Conservation (phyloP, 2,329 filamentous ascomycete genomes). For the Mariannaea sp. region DNA sequence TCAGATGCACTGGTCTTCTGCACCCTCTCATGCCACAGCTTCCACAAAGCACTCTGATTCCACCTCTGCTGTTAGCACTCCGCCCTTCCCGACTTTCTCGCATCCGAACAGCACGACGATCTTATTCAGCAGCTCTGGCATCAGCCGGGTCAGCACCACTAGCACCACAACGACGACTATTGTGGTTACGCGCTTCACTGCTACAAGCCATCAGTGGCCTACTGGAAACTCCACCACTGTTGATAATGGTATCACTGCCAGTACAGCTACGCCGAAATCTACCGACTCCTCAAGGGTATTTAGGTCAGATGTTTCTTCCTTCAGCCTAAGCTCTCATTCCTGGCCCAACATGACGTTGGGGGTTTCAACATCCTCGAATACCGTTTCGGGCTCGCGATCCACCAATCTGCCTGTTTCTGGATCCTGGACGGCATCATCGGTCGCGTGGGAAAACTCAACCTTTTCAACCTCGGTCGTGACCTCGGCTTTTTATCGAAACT, state of each 20-base stretch:
- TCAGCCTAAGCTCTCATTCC: conserved; percentile 12
- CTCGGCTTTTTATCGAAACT: conserved; percentile 13
- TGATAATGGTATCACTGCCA: conserved; percentile 10
- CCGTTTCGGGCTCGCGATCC: too few species aligned
- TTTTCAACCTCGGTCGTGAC: conserved; percentile 1
- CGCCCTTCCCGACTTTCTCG: not conserved
- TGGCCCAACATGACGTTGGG: conserved; percentile 28
- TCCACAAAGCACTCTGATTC: not conserved
- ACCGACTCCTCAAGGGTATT: conserved; percentile 27
- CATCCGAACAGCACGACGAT: not conserved
- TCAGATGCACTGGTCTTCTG: not conserved
- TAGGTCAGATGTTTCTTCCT: conserved; percentile 11
- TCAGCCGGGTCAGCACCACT: not conserved
- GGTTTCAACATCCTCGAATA: conserved; percentile 14
- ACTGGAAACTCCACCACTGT: conserved; percentile 25
- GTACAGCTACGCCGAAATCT: conserved; percentile 16
- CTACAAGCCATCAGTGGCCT: not conserved
- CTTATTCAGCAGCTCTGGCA: not conserved
- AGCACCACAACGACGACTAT: not conserved
- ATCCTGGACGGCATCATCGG: conserved; percentile 19
- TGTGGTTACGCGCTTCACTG: not conserved
- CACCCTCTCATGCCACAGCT: not conserved
- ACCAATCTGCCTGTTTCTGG: conserved; percentile 2
- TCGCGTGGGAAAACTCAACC: too few species aligned
- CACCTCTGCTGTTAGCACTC: not conserved